Conservation (phyloP, 192 early-diverging fungal species). For the Geranomyces variabilis region DNA sequence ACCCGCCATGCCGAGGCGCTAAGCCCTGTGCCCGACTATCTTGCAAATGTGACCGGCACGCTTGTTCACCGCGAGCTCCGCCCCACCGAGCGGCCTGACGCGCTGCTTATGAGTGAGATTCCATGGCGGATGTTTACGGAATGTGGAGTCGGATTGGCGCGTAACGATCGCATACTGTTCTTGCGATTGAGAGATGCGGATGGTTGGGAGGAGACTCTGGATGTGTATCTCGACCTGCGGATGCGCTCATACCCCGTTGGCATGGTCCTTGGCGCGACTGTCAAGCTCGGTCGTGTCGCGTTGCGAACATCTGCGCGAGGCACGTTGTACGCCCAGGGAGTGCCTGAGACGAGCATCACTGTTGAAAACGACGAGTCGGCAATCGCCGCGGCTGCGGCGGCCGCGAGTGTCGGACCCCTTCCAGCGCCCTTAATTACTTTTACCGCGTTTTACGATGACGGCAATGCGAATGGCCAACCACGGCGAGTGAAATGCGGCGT, state of each 20-base stretch:
- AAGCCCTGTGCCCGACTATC: conserved; percentile 15
- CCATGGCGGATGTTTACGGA: no score
- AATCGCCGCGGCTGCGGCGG: not conserved
- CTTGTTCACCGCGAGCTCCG: conserved; percentile 13
- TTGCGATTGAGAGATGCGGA: conserved; percentile 6
- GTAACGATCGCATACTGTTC: conserved; percentile 20
- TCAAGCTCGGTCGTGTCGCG: conserved; percentile 10
- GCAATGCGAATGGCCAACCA: not conserved
- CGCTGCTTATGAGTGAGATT: not conserved
- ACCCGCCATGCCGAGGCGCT: conserved; percentile 16
- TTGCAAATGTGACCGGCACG: conserved; percentile 15
- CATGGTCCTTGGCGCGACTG: conserved; percentile 12
- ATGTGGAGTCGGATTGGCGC: conserved; percentile 14
- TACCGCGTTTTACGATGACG: not conserved
- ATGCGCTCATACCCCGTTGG: conserved; percentile 12
- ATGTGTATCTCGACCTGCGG: conserved; percentile 30
- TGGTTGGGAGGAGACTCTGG: conserved; percentile 4
- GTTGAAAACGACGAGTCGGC: not conserved
- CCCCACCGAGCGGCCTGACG: conserved; percentile 10
- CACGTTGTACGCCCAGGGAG: not conserved
- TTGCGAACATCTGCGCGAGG: conserved; percentile 17
- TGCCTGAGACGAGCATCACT: conserved; percentile 13
- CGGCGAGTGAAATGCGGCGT: conserved; percentile 10
- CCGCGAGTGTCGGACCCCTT: not conserved
- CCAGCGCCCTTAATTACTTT: not conserved